These are phyloP conservation scores for Lachnum nothofagi DNA, from an alignment of 2,329 filamentous ascomycete species.

Conservation along the genomic window DNA sequence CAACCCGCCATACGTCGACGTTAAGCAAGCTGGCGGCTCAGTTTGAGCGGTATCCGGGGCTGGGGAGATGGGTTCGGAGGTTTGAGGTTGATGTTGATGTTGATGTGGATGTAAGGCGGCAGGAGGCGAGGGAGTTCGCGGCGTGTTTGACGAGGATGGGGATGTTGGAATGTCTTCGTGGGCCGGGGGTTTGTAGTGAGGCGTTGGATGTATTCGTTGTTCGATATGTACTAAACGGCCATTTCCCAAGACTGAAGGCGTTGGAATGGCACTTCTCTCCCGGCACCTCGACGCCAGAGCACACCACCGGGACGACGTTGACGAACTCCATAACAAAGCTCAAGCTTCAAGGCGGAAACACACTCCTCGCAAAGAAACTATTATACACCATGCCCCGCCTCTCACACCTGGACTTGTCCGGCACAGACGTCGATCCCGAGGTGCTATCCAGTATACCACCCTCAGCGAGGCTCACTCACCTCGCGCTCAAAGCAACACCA, in stretches of 20 bases:
- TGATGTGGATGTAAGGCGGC: no score
- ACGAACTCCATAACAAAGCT: background rate
- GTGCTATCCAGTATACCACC: background rate
- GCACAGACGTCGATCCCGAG: background rate
- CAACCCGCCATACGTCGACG: background rate
- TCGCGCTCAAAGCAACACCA: background rate
- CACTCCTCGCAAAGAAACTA: background rate
- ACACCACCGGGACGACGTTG: background rate
- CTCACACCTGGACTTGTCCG: constrained; percentile 1
- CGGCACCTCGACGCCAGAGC: background rate
- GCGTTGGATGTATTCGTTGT: constrained; percentile 2
- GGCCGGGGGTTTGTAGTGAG: background rate
- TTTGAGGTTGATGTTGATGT: no score
- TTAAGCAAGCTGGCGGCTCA: background rate
- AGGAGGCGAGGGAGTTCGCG: no score
- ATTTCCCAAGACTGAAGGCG: background rate
- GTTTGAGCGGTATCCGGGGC: background rate
- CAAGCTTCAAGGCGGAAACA: background rate
- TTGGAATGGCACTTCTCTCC: constrained; percentile 4
- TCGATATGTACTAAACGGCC: background rate
- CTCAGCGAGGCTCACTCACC: background rate
- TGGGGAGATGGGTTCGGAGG: no score
- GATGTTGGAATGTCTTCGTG: background rate
- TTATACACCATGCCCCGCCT: background rate
- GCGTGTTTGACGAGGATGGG: background rate